phyloP scores from a whole-genome alignment of 192 early-diverging fungal genomes.

The Obelidium mucronatum region DNA sequence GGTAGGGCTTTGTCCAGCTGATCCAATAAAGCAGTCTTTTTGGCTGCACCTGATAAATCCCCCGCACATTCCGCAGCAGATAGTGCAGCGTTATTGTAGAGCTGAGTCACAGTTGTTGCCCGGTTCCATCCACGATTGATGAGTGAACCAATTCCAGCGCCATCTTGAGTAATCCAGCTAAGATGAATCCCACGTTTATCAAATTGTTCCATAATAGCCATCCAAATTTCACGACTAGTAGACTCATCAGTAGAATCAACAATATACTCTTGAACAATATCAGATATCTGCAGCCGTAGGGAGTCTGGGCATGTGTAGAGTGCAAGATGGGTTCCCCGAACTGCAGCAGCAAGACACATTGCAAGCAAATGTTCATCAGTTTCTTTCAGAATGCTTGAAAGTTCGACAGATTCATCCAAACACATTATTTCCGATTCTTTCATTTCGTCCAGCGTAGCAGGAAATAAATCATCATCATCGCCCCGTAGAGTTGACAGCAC shows the following conservation, averaged over 20 bases:
- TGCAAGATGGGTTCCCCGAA: not conserved
- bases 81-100: not conserved
- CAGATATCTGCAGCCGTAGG: not conserved
- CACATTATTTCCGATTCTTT: not conserved
- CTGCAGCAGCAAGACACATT: not conserved
- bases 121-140: constrained; percentile 3
- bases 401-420: not conserved
- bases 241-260: not conserved
- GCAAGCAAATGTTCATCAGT: not conserved
- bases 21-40: not conserved
- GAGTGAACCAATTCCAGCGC: not conserved
- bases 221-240: not conserved
- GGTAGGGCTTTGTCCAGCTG: not conserved
- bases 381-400: not conserved
- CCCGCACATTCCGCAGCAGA: not conserved
- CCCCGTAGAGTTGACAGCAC: not conserved
- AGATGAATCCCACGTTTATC: not conserved
- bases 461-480: not conserved
- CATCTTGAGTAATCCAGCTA: constrained; percentile 9
- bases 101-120: not conserved
- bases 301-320: not conserved
- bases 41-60: not conserved
- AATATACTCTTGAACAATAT: constrained; percentile 9
- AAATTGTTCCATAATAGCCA: not conserved
- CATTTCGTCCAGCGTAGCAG: not conserved